phyloP scores from a whole-genome alignment of 2,329 filamentous ascomycete species.

The Nemania abortiva region DNA sequence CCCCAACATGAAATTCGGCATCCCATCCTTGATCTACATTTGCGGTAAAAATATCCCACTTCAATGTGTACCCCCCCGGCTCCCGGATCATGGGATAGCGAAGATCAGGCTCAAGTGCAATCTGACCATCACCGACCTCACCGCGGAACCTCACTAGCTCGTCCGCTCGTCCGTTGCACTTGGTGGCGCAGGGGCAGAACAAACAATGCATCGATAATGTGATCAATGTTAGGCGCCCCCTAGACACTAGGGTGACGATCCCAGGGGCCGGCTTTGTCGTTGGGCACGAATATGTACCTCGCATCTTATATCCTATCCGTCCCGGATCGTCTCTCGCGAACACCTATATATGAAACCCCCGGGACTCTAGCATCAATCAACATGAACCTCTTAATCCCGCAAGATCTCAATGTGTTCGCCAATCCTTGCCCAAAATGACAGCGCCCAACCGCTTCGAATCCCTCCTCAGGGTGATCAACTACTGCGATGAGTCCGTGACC shows the following conservation, averaged over 20 bases:
- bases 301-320: background rate
- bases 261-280: background rate
- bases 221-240: too few species aligned
- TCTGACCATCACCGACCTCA: background rate
- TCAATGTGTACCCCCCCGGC: background rate
- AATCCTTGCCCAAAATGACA: background rate
- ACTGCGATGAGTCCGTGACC: constrained; percentile 32
- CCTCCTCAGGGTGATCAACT: constrained; percentile 19
- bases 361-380: too few species aligned
- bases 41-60: background rate
- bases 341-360: background rate
- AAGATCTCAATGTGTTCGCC: too few species aligned
- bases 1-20: too few species aligned
- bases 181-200: background rate
- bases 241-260: background rate
- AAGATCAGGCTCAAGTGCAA: background rate
- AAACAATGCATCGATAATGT: too few species aligned
- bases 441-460: constrained; percentile 1
- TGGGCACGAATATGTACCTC: background rate
- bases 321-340: background rate
- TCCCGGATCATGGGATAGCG: background rate
- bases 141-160: background rate
- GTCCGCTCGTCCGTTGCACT: background rate
- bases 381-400: too few species aligned
- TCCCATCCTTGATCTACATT: too few species aligned